These are phyloP conservation scores for Lolium perenne DNA, from an alignment of 176 grass and related monocot genomes.

Conservation along the genomic window DNA sequence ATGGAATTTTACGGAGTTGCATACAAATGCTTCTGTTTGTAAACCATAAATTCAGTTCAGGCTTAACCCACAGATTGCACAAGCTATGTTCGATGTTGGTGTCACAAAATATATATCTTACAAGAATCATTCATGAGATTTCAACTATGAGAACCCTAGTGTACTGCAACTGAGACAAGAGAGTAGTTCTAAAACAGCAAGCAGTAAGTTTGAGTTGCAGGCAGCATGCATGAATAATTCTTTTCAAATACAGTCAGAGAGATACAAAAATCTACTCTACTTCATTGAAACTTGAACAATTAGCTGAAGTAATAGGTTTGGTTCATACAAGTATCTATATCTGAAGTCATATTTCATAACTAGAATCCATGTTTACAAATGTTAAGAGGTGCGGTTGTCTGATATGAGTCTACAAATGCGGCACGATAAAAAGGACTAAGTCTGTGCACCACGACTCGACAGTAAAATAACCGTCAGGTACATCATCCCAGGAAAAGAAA, in stretches of 20 bases:
- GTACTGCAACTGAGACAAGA: not conserved
- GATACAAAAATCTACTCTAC: too few species aligned
- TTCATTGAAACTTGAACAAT: not conserved
- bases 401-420: not conserved
- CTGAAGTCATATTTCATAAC: not conserved
- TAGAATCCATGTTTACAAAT: not conserved
- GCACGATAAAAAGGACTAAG: not conserved
- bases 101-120: not conserved
- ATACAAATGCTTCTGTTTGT: not conserved
- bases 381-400: not conserved
- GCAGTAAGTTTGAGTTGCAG: not conserved
- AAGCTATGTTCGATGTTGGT: not conserved
- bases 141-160: not conserved
- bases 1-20: not conserved
- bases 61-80: not conserved
- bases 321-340: not conserved
- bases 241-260: not conserved
- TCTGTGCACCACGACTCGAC: not conserved
- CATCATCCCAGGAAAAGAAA: not conserved
- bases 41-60: not conserved
- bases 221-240: not conserved
- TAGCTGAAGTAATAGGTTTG: not conserved
- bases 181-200: not conserved
- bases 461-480: not conserved
- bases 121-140: not conserved